These are phyloP conservation scores for Trypanosoma lewisi DNA, from an alignment of 208 protist genomes.

Conservation along the genomic window DNA sequence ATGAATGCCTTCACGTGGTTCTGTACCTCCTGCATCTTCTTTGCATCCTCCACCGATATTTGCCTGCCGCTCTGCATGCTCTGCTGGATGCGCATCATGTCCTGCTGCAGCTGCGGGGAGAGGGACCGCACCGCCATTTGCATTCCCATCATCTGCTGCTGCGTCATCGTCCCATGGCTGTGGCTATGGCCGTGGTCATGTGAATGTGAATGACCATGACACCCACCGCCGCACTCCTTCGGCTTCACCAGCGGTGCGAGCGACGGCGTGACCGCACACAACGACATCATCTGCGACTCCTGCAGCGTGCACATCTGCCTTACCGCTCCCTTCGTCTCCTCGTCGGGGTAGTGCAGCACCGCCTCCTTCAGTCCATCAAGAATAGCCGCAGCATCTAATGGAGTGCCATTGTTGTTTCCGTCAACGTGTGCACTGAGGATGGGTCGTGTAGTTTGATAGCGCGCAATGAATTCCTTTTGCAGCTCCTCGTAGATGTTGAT, in stretches of 20 bases:
- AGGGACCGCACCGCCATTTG: constrained; percentile 75
- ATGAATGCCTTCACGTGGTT: constrained; percentile 76
- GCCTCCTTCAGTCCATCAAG: constrained; percentile 51
- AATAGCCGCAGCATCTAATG: constrained; percentile 31
- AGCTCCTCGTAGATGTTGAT: constrained; percentile 61
- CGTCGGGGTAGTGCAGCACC: constrained; percentile 53
- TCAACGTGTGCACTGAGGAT: background rate
- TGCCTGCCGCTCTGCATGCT: constrained; percentile 51
- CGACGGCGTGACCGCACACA: constrained; percentile 40
- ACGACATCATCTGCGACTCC: constrained; percentile 50
- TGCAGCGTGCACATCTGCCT: constrained; percentile 55
- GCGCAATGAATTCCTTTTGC: constrained; percentile 51
- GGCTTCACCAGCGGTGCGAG: constrained; percentile 26
- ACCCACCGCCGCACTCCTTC: constrained; percentile 3
- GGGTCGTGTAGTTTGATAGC: background rate
- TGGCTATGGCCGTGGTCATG: constrained; percentile 31
- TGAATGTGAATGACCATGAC: background rate
- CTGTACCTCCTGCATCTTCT: constrained; percentile 73
- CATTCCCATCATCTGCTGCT: constrained; percentile 52
- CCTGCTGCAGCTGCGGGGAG: constrained; percentile 42
- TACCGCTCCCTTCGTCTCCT: constrained; percentile 52
- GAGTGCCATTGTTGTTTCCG: background rate
- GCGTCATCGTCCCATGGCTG: constrained; percentile 21
- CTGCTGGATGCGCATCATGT: constrained; percentile 56
- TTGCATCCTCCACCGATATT: constrained; percentile 57